Evolutionary conservation across 2,329 filamentous ascomycete genomes (phyloP), one percentile per base, ranked within the genome.

Genomic region (Pseudopyricularia javanii): DNA sequence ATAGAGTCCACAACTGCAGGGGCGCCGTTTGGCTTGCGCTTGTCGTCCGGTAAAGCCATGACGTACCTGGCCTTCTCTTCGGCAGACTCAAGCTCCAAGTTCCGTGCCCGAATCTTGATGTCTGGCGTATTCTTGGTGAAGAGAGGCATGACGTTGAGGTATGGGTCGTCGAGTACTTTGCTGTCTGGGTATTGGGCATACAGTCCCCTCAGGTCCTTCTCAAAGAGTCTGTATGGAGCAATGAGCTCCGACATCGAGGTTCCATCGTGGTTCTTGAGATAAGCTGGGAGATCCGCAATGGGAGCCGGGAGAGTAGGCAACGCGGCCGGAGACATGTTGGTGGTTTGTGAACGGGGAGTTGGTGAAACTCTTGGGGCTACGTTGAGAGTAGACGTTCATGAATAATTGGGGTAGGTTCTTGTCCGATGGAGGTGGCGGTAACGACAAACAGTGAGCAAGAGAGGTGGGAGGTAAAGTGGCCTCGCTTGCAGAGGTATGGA

Each of bases 171-270:
- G 17, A 85, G 69, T 20, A 72, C 67, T 7, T 78, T 72, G 56
- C 86, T 79, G 51, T 71, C 66, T 6, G 81, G 80, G 49, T 86
- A 74, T 61, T 88, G 86, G 35, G 85, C 85, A 60, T 82, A 89
- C 17, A 85, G 61, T 56, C 83, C 75, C 47, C 86, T 80, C 51
- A 89, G 70, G 55, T 78, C 74, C 48, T 78, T 74, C 64, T 90
- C 86, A 59, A 83, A 88, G 52, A 76, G 66, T 62, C 83, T 80
- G 66, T 81, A 89, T 0, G 85, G 85, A 50, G 75, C 68, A 53
- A 88, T 65, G 51, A 89, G 70, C 33, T 84, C 72, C 6, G 63
- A 56, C 57, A 88, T 70, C 1, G 79, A 68, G 52, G 68, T 75
- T 26, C 76, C 66, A 6, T 74, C 69, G 56, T 83, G 71, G 53